Conservation (phyloP, 257 asterid genomes). For the Nicotiana otophora region DNA sequence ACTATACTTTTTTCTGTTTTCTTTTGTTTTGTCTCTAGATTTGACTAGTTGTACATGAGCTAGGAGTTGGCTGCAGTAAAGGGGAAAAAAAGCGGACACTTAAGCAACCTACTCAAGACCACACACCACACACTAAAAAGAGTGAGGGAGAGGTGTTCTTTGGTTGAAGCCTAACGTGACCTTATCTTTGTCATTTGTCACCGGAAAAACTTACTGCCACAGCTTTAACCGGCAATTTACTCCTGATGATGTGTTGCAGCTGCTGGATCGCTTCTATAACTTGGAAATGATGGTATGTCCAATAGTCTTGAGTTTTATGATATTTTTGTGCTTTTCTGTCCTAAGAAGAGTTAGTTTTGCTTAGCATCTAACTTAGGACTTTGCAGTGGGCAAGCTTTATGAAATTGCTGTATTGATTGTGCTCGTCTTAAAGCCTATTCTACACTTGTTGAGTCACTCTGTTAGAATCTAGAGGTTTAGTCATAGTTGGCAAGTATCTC, state of each 20-base stretch:
- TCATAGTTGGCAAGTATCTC: no score
- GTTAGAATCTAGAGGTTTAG: no score
- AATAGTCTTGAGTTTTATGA: no score
- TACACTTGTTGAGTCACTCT: no score
- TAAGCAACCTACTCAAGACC: not conserved
- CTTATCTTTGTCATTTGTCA: not conserved
- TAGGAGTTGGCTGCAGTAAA: no score
- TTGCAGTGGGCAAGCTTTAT: no score
- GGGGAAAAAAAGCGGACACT: not conserved
- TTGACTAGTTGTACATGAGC: not conserved
- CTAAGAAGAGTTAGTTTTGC: no score
- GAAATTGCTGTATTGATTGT: no score
- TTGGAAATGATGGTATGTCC: conserved; percentile 82
- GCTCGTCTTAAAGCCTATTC: no score
- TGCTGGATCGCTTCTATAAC: conserved; percentile 86
- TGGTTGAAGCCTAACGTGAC: not conserved
- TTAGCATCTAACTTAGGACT: no score
- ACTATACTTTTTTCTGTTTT: conserved; percentile 1
- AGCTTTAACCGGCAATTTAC: conserved; percentile 73
- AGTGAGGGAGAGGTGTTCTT: not conserved
- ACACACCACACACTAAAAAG: not conserved
- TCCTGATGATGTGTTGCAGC: conserved; percentile 71
- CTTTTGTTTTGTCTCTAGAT: not conserved
- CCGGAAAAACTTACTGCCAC: conserved; percentile 14
- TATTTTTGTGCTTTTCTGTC: no score